A percentile compares a stretch with the other conserved stretches of the same genome.
Evolutionary conservation across 805 yeast species (phyloP).

Genomic region (Starmera amethionina): DNA sequence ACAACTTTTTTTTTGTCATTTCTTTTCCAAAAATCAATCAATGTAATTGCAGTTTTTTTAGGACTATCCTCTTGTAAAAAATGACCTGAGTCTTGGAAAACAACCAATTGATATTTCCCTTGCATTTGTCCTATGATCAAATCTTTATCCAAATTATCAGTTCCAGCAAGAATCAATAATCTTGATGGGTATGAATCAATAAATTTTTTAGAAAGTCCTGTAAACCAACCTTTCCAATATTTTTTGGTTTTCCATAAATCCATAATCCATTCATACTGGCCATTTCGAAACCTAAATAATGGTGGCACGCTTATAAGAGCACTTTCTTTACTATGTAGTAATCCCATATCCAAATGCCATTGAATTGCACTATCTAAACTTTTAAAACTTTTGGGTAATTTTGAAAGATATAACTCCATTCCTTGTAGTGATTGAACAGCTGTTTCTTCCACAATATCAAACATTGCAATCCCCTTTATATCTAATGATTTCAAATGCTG

Average conservation of each 20-base stretch:
- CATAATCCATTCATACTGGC: slow-evolving; percentile 46
- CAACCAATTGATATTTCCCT: slow-evolving; percentile 86
- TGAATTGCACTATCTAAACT: slow-evolving; percentile 52
- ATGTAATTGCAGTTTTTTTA: slow-evolving; percentile 46
- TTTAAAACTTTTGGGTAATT: slow-evolving; percentile 54
- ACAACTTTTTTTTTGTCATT: slow-evolving; percentile 24
- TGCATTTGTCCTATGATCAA: slow-evolving; percentile 97
- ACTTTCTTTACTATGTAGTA: slow-evolving; percentile 47
- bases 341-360: slow-evolving; percentile 60
- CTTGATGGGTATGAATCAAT: slow-evolving; percentile 47
- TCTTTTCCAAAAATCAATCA: slow-evolving; percentile 35
- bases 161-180: slow-evolving; percentile 74
- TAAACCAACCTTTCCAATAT: slow-evolving; percentile 83
- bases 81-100: slow-evolving; percentile 78
- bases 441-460: slow-evolving; percentile 93
- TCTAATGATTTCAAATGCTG: slow-evolving; percentile 13
- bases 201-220: slow-evolving; percentile 47
- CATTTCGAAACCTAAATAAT: slow-evolving; percentile 20
- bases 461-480: slow-evolving; percentile 60
- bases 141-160: slow-evolving; percentile 77
- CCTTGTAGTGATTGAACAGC: slow-evolving; percentile 60
- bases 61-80: slow-evolving; percentile 94
- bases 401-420: slow-evolving; percentile 57
- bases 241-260: slow-evolving; percentile 50
- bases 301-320: slow-evolving; percentile 78